Evolutionary conservation across 1,284 basidiomycete species (phyloP).

Genomic region (Microbotryum silenes-acaulis): DNA sequence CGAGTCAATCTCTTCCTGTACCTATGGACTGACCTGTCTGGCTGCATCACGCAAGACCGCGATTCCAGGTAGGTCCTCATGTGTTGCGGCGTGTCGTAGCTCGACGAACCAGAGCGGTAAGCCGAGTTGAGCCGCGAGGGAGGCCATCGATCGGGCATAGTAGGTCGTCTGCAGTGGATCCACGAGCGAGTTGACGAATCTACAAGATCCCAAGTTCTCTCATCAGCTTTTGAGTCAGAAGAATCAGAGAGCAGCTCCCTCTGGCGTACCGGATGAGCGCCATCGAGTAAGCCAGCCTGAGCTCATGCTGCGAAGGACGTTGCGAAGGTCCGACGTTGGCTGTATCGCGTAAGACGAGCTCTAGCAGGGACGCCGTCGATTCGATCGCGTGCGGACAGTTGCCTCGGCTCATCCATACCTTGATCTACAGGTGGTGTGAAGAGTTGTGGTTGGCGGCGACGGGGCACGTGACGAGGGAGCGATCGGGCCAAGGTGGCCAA

Average conservation of each 20-base stretch:
- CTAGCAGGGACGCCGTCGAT: conserved; percentile 29
- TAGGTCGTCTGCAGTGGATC: conserved; percentile 81
- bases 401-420: conserved; percentile 31
- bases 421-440: conserved; percentile 22
- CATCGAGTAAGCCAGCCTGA: conserved; percentile 59
- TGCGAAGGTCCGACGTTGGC: conserved; percentile 5
- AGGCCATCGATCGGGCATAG: conserved; percentile 81
- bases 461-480: background rate
- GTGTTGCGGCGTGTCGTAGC: conserved; percentile 86
- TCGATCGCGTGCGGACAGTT: conserved; percentile 34
- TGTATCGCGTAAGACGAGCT: conserved; percentile 25
- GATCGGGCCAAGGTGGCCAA: background rate
- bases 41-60: conserved; percentile 68
- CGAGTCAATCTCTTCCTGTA: conserved; percentile 41
- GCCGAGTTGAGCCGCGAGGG: conserved; percentile 76
- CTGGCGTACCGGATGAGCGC: conserved; percentile 50
- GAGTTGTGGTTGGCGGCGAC: background rate
- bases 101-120: conserved; percentile 89
- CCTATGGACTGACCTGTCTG: conserved; percentile 35
- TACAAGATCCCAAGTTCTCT: background rate
- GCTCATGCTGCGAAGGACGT: conserved; percentile 8
- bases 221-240: background rate
- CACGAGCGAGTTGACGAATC: conserved; percentile 85
- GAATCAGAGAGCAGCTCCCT: background rate
- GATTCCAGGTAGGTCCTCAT: conserved; percentile 87